A percentile compares a stretch with the other conserved stretches of the same genome.
These are phyloP conservation scores for Mitragyna speciosa DNA, from an alignment of 257 asterid genomes.

Conservation along the genomic window DNA sequence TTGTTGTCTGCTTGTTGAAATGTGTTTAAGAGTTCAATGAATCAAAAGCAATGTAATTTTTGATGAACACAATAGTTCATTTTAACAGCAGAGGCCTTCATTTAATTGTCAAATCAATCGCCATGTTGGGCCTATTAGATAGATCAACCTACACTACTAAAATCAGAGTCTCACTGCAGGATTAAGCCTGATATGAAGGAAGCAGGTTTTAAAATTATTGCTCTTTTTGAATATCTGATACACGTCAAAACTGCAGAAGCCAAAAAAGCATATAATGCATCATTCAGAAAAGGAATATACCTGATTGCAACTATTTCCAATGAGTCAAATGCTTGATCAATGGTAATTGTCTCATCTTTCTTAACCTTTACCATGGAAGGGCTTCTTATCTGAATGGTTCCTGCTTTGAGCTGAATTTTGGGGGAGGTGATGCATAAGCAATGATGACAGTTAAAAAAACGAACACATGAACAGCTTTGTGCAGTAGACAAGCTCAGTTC, in stretches of 20 bases:
- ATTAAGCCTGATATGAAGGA: not conserved
- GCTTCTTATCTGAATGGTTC: constrained; percentile 76
- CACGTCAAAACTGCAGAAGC: not conserved
- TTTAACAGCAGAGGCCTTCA: not conserved
- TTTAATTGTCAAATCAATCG: not conserved
- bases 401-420: constrained; percentile 46
- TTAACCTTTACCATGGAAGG: constrained; percentile 84
- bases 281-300: constrained; percentile 39
- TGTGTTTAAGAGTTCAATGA: not conserved
- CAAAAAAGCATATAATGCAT: not conserved
- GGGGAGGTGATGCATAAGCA: constrained; percentile 1
- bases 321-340: constrained; percentile 46
- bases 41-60: not conserved
- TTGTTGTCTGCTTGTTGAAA: not conserved
- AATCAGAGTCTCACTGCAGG: not conserved
- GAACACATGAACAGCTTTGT: not conserved
- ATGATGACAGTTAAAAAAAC: constrained; percentile 4
- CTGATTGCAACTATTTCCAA: constrained; percentile 62
- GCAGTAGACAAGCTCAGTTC: not conserved
- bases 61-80: not conserved
- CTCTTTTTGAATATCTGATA: not conserved
- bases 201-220: not conserved
- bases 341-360: constrained; percentile 33
- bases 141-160: not conserved
- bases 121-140: not conserved